Percentiles rank a stretch among this genome's conserved stretches.
phyloP scores from a whole-genome alignment of 257 asterid genomes.

The Solanum pennellii region DNA sequence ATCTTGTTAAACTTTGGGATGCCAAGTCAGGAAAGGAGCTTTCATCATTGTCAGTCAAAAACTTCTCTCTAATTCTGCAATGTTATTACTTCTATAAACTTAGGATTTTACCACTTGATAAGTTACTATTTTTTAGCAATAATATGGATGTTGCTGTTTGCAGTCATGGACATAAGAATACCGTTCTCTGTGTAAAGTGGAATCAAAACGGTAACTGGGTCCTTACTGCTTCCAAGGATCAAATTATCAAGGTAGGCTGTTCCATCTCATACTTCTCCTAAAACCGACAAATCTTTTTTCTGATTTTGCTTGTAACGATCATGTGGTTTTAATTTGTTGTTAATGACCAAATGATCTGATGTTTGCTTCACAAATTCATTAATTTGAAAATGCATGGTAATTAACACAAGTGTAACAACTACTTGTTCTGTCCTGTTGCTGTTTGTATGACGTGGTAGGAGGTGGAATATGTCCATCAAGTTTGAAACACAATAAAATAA shows the following conservation, averaged over 20 bases:
- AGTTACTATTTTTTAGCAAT: neutral
- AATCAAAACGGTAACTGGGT: constrained; percentile 98
- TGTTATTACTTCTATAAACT: neutral
- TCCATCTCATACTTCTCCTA: neutral
- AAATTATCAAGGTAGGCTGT: constrained; percentile 69
- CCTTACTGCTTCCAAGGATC: constrained; percentile 92
- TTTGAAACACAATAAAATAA: neutral
- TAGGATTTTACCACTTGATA: neutral
- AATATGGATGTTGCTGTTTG: constrained; percentile 10
- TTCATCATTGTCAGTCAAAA: constrained; percentile 67
- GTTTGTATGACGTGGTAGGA: neutral
- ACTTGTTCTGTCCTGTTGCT: neutral
- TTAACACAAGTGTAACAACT: neutral
- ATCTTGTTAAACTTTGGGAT: constrained; percentile 98
- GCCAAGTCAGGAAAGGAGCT: constrained; percentile 93
- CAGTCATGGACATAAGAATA: constrained; percentile 97
- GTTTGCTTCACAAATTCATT: neutral
- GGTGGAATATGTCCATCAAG: neutral
- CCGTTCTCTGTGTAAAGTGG: constrained; percentile 85
- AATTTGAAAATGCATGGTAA: neutral
- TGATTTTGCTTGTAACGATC: neutral
- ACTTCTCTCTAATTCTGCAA: neutral
- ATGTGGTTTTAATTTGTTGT: neutral
- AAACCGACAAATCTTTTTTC: neutral
- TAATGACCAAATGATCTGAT: neutral